Conservation (phyloP, 495 filamentous ascomycete species). For the Xylaria bambusicola region DNA sequence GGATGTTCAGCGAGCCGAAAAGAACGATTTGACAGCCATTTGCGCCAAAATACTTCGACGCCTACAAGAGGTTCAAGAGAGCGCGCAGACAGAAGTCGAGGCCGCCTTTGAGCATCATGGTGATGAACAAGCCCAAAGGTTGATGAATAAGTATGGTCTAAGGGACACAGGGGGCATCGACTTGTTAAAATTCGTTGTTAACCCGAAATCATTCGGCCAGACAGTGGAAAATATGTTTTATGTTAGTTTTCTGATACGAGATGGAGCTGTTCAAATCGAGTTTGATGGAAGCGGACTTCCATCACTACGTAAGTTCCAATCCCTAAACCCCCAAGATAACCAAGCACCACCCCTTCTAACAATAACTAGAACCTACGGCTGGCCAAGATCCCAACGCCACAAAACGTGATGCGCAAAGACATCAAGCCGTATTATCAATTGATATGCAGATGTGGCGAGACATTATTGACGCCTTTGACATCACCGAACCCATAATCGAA, state of each 20-base stretch:
- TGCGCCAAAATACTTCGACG: conserved; percentile 65
- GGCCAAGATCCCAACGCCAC: conserved; percentile 26
- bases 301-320: conserved; percentile 63
- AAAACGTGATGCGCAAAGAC: conserved; percentile 57
- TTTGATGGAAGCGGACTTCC: conserved; percentile 68
- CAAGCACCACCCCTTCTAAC: neutral
- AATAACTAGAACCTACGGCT: conserved; percentile 19
- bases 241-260: conserved; percentile 87
- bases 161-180: conserved; percentile 65
- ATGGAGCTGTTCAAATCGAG: conserved; percentile 70
- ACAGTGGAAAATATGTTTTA: conserved; percentile 98
- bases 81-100: conserved; percentile 46
- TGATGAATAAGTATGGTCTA: conserved; percentile 58
- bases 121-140: conserved; percentile 33
- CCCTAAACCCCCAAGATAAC: neutral
- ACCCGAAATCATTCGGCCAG: conserved; percentile 89
- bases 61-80: conserved; percentile 40
- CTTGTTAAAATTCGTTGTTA: conserved; percentile 81
- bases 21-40: conserved; percentile 68
- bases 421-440: conserved; percentile 82
- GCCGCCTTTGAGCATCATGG: conserved; percentile 36
- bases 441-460: conserved; percentile 82
- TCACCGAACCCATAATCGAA: conserved; percentile 78
- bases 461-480: conserved; percentile 70
- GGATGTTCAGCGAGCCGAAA: conserved; percentile 72